These are phyloP conservation scores for Fusarium annulatum DNA, from an alignment of 2,329 filamentous ascomycete species.

Conservation along the genomic window DNA sequence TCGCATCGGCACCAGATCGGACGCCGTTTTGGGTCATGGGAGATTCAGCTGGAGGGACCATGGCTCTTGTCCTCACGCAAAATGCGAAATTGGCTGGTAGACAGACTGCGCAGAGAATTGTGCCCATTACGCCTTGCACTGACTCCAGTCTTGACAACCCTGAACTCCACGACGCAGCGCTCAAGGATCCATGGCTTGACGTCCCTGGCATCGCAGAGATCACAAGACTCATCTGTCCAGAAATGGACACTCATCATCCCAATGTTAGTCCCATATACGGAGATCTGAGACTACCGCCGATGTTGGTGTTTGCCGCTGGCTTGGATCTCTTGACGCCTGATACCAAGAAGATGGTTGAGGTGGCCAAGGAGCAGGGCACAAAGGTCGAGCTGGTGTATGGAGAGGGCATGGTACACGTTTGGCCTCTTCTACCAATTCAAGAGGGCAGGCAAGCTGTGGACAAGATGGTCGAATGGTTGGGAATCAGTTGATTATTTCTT, in stretches of 20 bases:
- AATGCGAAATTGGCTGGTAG: conserved; percentile 41
- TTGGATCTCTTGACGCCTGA: conserved; percentile 47
- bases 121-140: conserved; percentile 47
- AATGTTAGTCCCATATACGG: conserved; percentile 48
- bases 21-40: conserved; percentile 47
- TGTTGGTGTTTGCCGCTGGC: conserved; percentile 46
- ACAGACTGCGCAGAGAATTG: conserved; percentile 43
- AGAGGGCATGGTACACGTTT: conserved; percentile 49
- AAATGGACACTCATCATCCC: conserved; percentile 41
- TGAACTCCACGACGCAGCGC: conserved; percentile 39
- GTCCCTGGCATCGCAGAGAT: conserved; percentile 44
- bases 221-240: conserved; percentile 43
- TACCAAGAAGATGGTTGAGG: conserved; percentile 44
- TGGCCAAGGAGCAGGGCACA: conserved; percentile 40
- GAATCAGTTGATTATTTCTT: conserved; percentile 3
- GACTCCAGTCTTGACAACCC: conserved; percentile 47
- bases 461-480: conserved; percentile 45
- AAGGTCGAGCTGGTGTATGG: conserved; percentile 46
- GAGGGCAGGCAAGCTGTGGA: conserved; percentile 45
- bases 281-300: conserved; percentile 46
- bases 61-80: conserved; percentile 48
- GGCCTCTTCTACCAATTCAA: conserved; percentile 46
- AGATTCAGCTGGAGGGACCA: conserved; percentile 48
- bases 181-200: conserved; percentile 46
- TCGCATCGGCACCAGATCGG: conserved; percentile 43